Evolutionary conservation across 768 basidiomycete genomes (phyloP).

Genomic region (Tricholomella constricta): DNA sequence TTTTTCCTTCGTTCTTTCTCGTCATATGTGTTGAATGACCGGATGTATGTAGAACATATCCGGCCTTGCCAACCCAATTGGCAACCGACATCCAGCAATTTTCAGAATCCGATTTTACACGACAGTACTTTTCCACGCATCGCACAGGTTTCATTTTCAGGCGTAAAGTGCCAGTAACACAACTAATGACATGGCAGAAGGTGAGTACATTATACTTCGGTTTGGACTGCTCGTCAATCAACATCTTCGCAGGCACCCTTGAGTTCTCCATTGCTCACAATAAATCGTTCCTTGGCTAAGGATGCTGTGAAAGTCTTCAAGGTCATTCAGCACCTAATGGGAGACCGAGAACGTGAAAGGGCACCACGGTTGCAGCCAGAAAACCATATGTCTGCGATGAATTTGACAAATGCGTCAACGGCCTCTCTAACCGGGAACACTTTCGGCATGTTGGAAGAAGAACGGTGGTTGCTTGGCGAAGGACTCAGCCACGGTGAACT

Average conservation of each 20-base stretch:
- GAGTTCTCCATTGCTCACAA: conserved; percentile 69
- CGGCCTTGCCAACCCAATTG: conserved; percentile 76
- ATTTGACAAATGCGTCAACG: conserved; percentile 47
- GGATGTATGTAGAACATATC: conserved; percentile 57
- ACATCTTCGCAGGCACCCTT: conserved; percentile 52
- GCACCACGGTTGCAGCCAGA: conserved; percentile 49
- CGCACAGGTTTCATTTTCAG: conserved; percentile 87
- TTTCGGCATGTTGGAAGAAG: conserved; percentile 70
- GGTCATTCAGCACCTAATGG: conserved; percentile 91
- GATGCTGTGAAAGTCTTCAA: conserved; percentile 88
- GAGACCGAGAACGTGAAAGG: conserved; percentile 80
- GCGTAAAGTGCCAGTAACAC: conserved; percentile 76
- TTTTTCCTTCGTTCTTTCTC: conserved; percentile 7
- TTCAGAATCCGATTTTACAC: conserved; percentile 82
- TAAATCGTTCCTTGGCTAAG: conserved; percentile 65
- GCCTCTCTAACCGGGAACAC: conserved; percentile 41
- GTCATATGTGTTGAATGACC: conserved; percentile 8
- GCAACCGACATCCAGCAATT: conserved; percentile 87
- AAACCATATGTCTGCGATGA: conserved; percentile 43
- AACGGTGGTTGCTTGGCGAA: conserved; percentile 81
- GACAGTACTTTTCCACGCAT: conserved; percentile 87
- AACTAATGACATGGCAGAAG: conserved; percentile 94
- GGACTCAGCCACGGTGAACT: conserved; percentile 82
- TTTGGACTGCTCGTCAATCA: conserved; percentile 1
- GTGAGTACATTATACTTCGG: conserved; percentile 29